Evolutionary conservation across 1,139 yeast genomes (phyloP).

Genomic region (Tardiomyces depauwii): DNA sequence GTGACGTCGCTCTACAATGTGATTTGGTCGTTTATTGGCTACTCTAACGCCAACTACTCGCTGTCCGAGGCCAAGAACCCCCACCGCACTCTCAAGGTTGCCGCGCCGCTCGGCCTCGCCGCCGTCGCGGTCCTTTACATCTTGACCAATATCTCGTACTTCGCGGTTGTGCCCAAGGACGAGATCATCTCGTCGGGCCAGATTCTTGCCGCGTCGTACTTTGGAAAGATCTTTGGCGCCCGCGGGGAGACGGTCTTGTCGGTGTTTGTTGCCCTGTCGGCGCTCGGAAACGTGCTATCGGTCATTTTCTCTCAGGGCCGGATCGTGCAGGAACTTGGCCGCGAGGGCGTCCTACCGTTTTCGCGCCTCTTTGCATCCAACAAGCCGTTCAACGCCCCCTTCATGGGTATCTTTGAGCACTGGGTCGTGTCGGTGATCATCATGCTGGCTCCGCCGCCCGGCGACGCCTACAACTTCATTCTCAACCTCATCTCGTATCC

Average conservation of each 20-base stretch:
- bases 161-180: slow-evolving; percentile 63
- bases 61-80: slow-evolving; percentile 70
- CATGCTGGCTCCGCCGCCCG: slow-evolving; percentile 59
- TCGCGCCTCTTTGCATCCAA: slow-evolving; percentile 44
- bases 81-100: slow-evolving; percentile 50
- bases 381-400: slow-evolving; percentile 44
- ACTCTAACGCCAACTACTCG: slow-evolving; percentile 64
- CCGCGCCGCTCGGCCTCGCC: slow-evolving; percentile 62
- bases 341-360: slow-evolving; percentile 63
- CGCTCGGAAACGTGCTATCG: slow-evolving; percentile 67
- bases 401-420: slow-evolving; percentile 44
- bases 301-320: slow-evolving; percentile 73
- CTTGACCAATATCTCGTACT: slow-evolving; percentile 59
- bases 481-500: slow-evolving; percentile 69
- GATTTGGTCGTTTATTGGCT: slow-evolving; percentile 56
- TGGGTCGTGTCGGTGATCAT: slow-evolving; percentile 42
- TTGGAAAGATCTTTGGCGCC: slow-evolving; percentile 61
- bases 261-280: slow-evolving; percentile 63
- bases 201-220: slow-evolving; percentile 63
- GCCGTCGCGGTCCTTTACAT: slow-evolving; percentile 52
- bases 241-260: slow-evolving; percentile 55
- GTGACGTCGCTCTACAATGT: slow-evolving; percentile 71
- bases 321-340: slow-evolving; percentile 63
- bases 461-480: slow-evolving; percentile 69
- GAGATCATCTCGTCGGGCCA: slow-evolving; percentile 52